Base-by-base conservation (phyloP, 148 eudicot species). In the Fagopyrum esculentum region DNA sequence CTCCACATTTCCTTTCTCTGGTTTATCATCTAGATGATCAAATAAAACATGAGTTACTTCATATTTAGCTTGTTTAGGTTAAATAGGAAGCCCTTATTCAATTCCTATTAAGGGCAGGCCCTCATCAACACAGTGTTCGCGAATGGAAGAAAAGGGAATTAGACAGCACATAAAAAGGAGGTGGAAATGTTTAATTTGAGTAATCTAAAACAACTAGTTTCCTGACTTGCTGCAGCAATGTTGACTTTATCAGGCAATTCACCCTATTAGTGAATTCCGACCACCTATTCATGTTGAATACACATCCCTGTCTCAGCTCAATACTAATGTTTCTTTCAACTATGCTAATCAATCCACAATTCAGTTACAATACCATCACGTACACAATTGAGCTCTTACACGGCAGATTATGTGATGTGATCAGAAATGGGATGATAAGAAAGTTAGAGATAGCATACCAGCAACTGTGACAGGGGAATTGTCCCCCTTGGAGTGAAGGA, bases 401-500 rank as follows among this genome's bases (percentile, higher is more conserved):
- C 15, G 13, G 54, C 13, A 50, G 54, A 11, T 50, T 50, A 8
- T 15, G 56, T 15, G 15, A 12, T 51, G 16, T 51, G 5, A 12
- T 12, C 13, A 4, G 12, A 51, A 51, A 51, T 51, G 2, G 56
- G 56, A 13, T 12, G 13, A 51, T 51, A 51, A 51, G 45, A 22
- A 66, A 29, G 45, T 66, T 66, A 11, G 43, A 26, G 43, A 26
- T 57, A 10, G 16, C 40, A 3, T 84, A 86, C 89, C 89, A 15
- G 89, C 89, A 80, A 86, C 50, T 10, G 89, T 86, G 15, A 86
- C 89, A 40, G 83, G 89, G 5, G 89, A 86, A 70, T 84, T 74
- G 40, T 86, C 89, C 54, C 80, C 85, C 81, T 86, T 86, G 57
- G 87, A 76, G 17, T 82, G 85, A 17, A 86, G 84, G 1, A 81